phyloP scores from a whole-genome alignment of 176 grass and related monocot genomes.

The Chloris gayana region DNA sequence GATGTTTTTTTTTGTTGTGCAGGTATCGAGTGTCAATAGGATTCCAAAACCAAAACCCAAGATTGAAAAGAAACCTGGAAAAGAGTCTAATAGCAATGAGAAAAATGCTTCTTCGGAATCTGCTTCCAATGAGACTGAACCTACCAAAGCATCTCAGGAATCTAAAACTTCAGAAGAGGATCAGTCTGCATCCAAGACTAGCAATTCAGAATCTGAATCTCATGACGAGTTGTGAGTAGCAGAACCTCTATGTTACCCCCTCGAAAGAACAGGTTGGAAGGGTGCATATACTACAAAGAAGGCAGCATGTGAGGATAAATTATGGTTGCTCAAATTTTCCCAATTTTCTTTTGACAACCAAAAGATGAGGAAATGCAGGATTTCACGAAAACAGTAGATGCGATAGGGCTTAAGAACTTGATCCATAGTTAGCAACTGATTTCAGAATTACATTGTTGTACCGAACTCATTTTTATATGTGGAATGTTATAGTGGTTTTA shows the following conservation, averaged over 20 bases:
- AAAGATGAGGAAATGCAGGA: conserved; percentile 37
- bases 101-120: conserved; percentile 47
- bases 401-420: conserved; percentile 2
- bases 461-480: conserved; percentile 32
- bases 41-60: conserved; percentile 98
- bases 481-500: conserved; percentile 22
- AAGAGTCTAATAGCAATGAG: conserved; percentile 55
- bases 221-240: conserved; percentile 90
- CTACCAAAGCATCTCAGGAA: conserved; percentile 34
- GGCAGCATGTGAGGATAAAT: conserved; percentile 7
- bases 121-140: conserved; percentile 41
- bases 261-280: neutral
- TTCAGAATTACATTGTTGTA: conserved; percentile 15
- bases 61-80: conserved; percentile 80
- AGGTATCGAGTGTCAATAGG: conserved; percentile 87
- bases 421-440: conserved; percentile 25
- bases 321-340: conserved; percentile 35
- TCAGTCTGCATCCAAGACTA: conserved; percentile 28
- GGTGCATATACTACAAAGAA: conserved; percentile 23
- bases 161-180: conserved; percentile 43
- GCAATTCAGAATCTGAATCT: conserved; percentile 56
- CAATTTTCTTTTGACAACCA: conserved; percentile 40
- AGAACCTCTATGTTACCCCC: neutral
- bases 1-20: conserved; percentile 5
- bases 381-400: conserved; percentile 23